These are phyloP conservation scores for Breviolum minutum DNA, from an alignment of 73 alveolate genomes.

Conservation along the genomic window DNA sequence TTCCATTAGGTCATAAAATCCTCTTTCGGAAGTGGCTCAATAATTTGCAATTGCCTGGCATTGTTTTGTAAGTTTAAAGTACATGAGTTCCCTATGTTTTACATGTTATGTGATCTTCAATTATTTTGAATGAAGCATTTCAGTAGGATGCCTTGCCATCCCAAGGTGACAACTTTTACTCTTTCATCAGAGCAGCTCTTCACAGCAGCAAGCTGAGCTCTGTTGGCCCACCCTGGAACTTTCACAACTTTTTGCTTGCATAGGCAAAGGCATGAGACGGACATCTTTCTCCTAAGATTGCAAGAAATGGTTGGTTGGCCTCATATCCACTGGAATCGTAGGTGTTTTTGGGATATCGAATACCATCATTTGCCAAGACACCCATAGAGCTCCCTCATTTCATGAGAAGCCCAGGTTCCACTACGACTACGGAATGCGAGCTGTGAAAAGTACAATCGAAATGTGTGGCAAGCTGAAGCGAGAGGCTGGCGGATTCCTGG, in stretches of 20 bases:
- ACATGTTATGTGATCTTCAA: no score
- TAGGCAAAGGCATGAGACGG: background rate
- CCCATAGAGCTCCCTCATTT: background rate
- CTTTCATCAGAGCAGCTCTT: slow-evolving; percentile 99
- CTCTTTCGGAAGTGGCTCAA: no score
- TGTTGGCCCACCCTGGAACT: background rate
- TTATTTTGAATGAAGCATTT: no score
- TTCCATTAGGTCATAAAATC: no score
- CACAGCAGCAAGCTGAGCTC: slow-evolving; percentile 54
- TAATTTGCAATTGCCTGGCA: no score
- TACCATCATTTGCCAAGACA: background rate
- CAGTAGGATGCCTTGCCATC: no score
- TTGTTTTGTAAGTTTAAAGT: no score
- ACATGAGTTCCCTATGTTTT: no score
- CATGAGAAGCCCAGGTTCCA: slow-evolving; percentile 55
- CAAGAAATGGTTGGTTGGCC: background rate
- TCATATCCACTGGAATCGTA: background rate
- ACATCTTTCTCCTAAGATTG: background rate
- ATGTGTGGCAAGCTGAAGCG: slow-evolving; percentile 98
- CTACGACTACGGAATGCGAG: slow-evolving; percentile 97
- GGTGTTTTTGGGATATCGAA: background rate
- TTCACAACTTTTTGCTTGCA: background rate
- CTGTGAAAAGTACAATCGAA: slow-evolving; percentile 98
- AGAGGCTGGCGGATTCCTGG: slow-evolving; percentile 16
- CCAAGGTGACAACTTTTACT: slow-evolving; percentile 98